Base-by-base conservation (phyloP, 192 early-diverging fungal genomes). In the Umbelopsis ramanniana region DNA sequence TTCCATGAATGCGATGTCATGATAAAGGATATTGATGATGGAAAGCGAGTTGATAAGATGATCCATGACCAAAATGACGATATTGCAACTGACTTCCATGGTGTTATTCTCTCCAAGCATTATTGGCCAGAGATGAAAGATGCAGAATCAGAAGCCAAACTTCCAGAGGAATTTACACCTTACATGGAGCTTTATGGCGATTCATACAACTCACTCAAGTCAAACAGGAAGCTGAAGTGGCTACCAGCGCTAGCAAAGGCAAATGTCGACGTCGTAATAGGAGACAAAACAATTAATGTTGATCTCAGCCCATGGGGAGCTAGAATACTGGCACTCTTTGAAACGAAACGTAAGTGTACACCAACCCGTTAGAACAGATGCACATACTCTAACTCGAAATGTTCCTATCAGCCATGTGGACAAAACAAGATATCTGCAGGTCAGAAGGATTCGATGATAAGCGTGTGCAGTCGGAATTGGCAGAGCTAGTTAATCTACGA, bases 1-100 rank as follows among this genome's bases (percentile, higher is more conserved):
- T 75, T 94, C 46, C 83, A 88, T 29, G 75, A 82, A 24, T 91
- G 90, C 67, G 92, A 93, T 66, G 92, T 94, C 8, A 94, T 94
- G 93, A 79, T 94, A 6, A 92, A 90, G 68, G 93, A 94, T 63
- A 74, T 93, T 33, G 86, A 88, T 14, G 91, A 92, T 46, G 93
- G 92, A 0, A 87, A 88, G 46, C 82, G 93, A 23, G 79, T 90
- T 12, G 83, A 88, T 45, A 80, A 81, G 54, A 79, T 80, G 55
- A 79, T 90, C n/a, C 70, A 81, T 22, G 81, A 84, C 11, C 45
- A 69, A 43, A 46, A 38, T 6, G 17, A 66, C 0, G 11, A 46
- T 57, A 33, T 52, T 9, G 43, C 75, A 15, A 14, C 21, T n/a
- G n/a, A 67, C 52, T 71, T 50, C 15, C 47, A 46, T 38, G 66